Base-by-base conservation (phyloP, 2,329 filamentous ascomycete genomes). In the Monosporascus cannonballus region DNA sequence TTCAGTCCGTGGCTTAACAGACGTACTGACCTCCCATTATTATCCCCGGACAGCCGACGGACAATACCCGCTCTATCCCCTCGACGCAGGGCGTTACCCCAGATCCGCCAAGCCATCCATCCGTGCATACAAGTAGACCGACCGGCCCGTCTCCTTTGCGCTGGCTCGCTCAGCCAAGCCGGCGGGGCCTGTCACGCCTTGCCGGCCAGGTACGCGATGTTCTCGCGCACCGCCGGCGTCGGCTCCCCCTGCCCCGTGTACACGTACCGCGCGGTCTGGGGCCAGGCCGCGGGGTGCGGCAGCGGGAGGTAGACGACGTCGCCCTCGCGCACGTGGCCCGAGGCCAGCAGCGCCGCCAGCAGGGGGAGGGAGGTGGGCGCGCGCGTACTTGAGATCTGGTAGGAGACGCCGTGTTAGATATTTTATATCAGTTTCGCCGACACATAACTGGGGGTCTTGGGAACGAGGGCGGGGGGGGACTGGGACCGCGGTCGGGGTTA, bases 301-400 rank as follows among this genome's bases (percentile, higher is more conserved):
- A 86, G 57, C 0, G 81, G 81, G 9, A 85, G 68, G 56, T 84
- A 80, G 49, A 86, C 71, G 2, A 71, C 69, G 59, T 84, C 81
- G 27, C 79, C 76, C 24, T 72, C 70, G 15, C 68, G 67, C 22
- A 84, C 71, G 58, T 78, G 71, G 4, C 77, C 74, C 0, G 79
- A 83, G 36, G 78, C 69, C 57, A 86, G 76, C 47, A 85, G 67
- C 2, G 76, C 73, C 0, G 76, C 79, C 6, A 85, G 66, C 0
- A 80, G 73, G 2, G 81, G 83, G 3, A 84, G 81, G 83, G 3
- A 84, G 70, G 54, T 71, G 71, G 15, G 73, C 70, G 2, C 74
- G 67, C 5, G 75, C 75, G 54, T 79, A 76, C 54, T 72, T 69
- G 2, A 76, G 68, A 56, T 79, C 78, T 81, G 52, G 18, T 47